These are phyloP conservation scores for Dioscorea zingiberensis DNA, from an alignment of 106 monocot genomes.

Conservation along the genomic window DNA sequence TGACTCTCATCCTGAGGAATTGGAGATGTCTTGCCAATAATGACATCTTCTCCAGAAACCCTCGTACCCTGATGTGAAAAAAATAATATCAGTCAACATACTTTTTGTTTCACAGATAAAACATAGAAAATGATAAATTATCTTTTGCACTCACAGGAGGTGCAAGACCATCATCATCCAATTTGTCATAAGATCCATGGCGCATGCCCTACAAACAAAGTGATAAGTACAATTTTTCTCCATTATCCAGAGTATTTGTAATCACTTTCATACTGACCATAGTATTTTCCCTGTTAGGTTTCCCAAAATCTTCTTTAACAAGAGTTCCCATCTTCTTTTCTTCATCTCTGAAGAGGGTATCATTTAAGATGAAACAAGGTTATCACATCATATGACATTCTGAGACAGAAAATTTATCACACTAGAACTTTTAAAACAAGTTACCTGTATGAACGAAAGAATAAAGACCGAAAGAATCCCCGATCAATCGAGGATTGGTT, in stretches of 20 bases:
- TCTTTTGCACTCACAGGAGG: slow-evolving; percentile 73
- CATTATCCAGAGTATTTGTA: background rate
- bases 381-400: background rate
- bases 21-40: slow-evolving; percentile 97
- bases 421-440: background rate
- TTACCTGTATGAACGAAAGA: slow-evolving; percentile 99
- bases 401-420: background rate
- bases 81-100: slow-evolving; percentile 1
- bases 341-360: slow-evolving; percentile 59
- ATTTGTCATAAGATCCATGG: slow-evolving; percentile 95
- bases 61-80: slow-evolving; percentile 71
- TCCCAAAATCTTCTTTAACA: slow-evolving; percentile 96
- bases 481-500: slow-evolving; percentile 99
- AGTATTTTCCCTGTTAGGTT: slow-evolving; percentile 94
- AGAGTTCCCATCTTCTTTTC: slow-evolving; percentile 99
- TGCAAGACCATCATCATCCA: slow-evolving; percentile 99
- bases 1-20: slow-evolving; percentile 92
- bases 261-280: slow-evolving; percentile 49
- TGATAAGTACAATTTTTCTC: background rate
- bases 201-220: slow-evolving; percentile 71
- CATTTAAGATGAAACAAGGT: background rate
- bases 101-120: background rate
- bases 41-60: slow-evolving; percentile 99
- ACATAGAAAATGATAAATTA: background rate
- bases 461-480: slow-evolving; percentile 92